Evolutionary conservation across 768 basidiomycete genomes (phyloP), one percentile per base, ranked within the genome.

Genomic region (Strobilomyces echinocephalus): DNA sequence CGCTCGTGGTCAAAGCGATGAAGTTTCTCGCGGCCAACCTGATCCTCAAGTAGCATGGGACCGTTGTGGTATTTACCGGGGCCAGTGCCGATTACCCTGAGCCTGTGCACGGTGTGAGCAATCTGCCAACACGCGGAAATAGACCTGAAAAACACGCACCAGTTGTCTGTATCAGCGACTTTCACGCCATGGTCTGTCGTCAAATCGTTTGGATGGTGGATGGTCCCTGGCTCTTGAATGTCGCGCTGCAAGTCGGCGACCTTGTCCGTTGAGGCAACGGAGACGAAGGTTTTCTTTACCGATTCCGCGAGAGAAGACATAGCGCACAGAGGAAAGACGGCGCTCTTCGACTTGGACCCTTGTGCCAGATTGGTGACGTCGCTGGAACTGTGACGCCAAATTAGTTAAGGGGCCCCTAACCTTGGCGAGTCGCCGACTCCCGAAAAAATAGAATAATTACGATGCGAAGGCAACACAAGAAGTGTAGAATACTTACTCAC

Each of bases 1-100:
- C 90, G 86, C 67, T 94, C 91, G 63, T 91, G 90, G 64, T 92
- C 90, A 62, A 91, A 93, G 14, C 84, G 79, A 49, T 80, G 80
- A 30, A 91, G 81, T 69, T 90, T 89, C 73, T 87, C 84, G 58
- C 86, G 80, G 5, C 78, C 79, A 57, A 87, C 78, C 53, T 87
- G 83, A 63, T 89, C 87, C 63, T 90, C 88, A n/a, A 95, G 76
- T 8, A 91, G 73, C 24, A 81, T 79, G 1, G 91, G 87, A 0
- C 91, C 93, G 3, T 75, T 73, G 36, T n/a, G n/a, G n/a, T 72
- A 69, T 24, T 69, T 59, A 31, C 76, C 79, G n/a, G 49, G 21
- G 56, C 75, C 68, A 18, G 73, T 66, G 20, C 65, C 58, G 38
- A 66, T 64, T 20, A 75, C 78, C 63, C 77, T 81, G 41, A 85